Evolutionary conservation across 2,329 filamentous ascomycete species (phyloP), one percentile per base, ranked within the genome.

Genomic region (Claviceps citrina): DNA sequence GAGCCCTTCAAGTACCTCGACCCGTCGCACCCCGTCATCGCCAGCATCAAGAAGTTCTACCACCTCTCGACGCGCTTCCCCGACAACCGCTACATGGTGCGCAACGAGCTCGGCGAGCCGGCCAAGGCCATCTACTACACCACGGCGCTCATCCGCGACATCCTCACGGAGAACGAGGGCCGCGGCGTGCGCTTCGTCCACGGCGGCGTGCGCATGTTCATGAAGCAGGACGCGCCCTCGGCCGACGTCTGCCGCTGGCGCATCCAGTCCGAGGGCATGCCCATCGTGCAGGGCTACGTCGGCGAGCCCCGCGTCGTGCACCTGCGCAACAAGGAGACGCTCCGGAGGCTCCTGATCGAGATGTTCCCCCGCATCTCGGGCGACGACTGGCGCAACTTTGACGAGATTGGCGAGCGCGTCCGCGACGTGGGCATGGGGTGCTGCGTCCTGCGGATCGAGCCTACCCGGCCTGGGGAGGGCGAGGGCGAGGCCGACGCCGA

Each of bases 71-170:
- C 76, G 0, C 78, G 81, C 36, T 98, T 98, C 67, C 91, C 91
- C 0, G 71, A 78, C 18, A 83, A 93, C 59, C 79, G 89, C 41
- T 98, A 91, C 66, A 84, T 98, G 78, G 91, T 98, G 39, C 83
- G 91, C 52, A 98, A 98, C 63, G 84, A 84, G 20, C 72, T 80
- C 46, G 91, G 86, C 36, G 77, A 85, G 54, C 85, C 89, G 0
- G 78, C 84, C 39, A 93, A 94, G 66, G 91, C 87, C 22, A 89
- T 98, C 51, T 98, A 98, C 70, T 98, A 96, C 67, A 93, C 86
- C 9, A 87, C 81, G 27, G 73, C 76, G 4, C 71, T 96, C 10
- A 81, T 85, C 18, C 81, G 86, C 25, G 81, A 89, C 47, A 91
- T 98, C 40, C 71, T 98, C 3, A 74, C 71, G 4, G 73, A 81